Percentiles rank a stretch among this genome's conserved stretches.
These are phyloP conservation scores for Rauvolfia tetraphylla DNA, from an alignment of 257 asterid species.

Conservation along the genomic window DNA sequence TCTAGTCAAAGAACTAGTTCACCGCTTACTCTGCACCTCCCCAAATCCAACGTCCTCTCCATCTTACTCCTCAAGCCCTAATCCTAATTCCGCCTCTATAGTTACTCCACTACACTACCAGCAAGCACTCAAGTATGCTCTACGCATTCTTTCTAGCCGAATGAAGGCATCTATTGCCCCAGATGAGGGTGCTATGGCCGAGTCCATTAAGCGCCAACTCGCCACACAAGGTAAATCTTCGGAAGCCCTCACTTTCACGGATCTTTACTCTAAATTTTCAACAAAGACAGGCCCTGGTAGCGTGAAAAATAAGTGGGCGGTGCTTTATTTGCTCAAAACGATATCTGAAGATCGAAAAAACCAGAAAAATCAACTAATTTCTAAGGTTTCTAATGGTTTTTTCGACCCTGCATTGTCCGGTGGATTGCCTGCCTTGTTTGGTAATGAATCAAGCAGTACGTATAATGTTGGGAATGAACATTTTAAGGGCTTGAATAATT, in stretches of 20 bases:
- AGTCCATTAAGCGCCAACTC: slow-evolving; percentile 84
- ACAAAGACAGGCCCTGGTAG: slow-evolving; percentile 71
- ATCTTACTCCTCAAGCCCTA: slow-evolving; percentile 22
- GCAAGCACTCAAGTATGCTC: slow-evolving; percentile 72
- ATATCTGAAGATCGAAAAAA: slow-evolving; percentile 69
- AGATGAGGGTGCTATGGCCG: slow-evolving; percentile 77
- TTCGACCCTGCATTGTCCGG: slow-evolving; percentile 61
- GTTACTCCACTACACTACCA: slow-evolving; percentile 42
- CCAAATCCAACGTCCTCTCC: slow-evolving; percentile 7
- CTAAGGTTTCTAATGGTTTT: slow-evolving; percentile 45
- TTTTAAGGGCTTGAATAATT: slow-evolving; percentile 22
- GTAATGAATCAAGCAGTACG: slow-evolving; percentile 26
- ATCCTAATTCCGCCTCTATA: slow-evolving; percentile 41
- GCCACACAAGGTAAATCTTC: slow-evolving; percentile 96
- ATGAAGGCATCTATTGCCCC: slow-evolving; percentile 73
- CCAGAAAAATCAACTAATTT: slow-evolving; percentile 32
- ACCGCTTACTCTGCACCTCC: slow-evolving; percentile 56
- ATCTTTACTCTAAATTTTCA: slow-evolving; percentile 65
- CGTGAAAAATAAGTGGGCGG: slow-evolving; percentile 84
- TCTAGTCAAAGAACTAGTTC: slow-evolving; percentile 92
- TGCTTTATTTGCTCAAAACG: slow-evolving; percentile 82
- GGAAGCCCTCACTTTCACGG: slow-evolving; percentile 87
- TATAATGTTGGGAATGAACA: slow-evolving; percentile 9
- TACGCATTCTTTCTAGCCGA: slow-evolving; percentile 86
- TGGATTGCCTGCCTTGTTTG: slow-evolving; percentile 63